Evolutionary conservation across 192 early-diverging fungal genomes (phyloP).

Genomic region (Coemansia sp.): DNA sequence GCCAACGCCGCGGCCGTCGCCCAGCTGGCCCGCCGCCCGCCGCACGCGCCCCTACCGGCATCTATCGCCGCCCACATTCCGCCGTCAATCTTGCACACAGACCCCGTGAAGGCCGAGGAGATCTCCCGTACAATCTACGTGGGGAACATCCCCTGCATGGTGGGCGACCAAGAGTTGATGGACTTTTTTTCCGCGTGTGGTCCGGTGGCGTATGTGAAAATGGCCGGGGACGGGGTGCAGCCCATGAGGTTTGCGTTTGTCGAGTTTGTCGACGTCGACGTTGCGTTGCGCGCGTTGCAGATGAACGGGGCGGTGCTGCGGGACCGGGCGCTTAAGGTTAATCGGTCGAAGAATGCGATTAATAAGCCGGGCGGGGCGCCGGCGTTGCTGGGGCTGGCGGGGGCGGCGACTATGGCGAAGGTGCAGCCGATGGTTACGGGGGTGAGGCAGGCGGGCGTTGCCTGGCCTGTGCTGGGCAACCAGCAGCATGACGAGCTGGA

Average conservation of each 20-base stretch:
- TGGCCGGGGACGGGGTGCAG: slow-evolving; percentile 69
- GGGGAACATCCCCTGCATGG: slow-evolving; percentile 60
- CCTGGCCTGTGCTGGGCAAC: slow-evolving; percentile 44
- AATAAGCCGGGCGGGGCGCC: slow-evolving; percentile 52
- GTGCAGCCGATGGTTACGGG: neutral
- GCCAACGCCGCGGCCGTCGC: slow-evolving; percentile 46
- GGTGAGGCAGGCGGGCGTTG: slow-evolving; percentile 8
- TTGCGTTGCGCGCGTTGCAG: slow-evolving; percentile 56
- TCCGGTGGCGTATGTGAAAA: slow-evolving; percentile 65
- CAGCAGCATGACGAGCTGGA: neutral
- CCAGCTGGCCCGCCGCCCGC: slow-evolving; percentile 23
- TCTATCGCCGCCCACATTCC: slow-evolving; percentile 43
- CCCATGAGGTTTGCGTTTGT: slow-evolving; percentile 72
- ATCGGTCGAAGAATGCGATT: slow-evolving; percentile 73
- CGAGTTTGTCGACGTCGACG: slow-evolving; percentile 64
- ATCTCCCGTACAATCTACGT: slow-evolving; percentile 75
- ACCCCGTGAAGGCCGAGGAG: slow-evolving; percentile 68
- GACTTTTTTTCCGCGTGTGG: slow-evolving; percentile 61
- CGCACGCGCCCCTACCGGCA: slow-evolving; percentile 33
- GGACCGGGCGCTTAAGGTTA: slow-evolving; percentile 66
- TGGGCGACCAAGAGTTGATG: slow-evolving; percentile 60
- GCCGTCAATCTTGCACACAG: slow-evolving; percentile 54
- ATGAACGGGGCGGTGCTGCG: slow-evolving; percentile 64
- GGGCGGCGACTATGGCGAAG: neutral
- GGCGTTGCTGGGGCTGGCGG: neutral